Percentiles rank a stretch among this genome's conserved stretches.
These are phyloP conservation scores for Eucalyptus albens DNA, from an alignment of 345 rosid species.

Conservation along the genomic window DNA sequence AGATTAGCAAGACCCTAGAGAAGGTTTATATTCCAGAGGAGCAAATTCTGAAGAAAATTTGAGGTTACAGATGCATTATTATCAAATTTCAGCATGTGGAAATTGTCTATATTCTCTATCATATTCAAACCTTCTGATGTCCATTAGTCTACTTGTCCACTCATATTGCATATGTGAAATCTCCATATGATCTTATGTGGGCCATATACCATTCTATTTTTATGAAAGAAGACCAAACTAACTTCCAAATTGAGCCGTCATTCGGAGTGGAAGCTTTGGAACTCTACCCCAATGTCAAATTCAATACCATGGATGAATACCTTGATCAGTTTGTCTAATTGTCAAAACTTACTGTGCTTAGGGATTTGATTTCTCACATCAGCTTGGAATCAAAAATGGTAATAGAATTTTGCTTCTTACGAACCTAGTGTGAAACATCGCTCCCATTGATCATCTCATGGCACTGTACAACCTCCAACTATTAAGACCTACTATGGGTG, in stretches of 20 bases:
- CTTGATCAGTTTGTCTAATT: neutral
- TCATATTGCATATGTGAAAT: neutral
- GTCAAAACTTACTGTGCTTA: neutral
- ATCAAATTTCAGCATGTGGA: neutral
- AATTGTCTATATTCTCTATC: neutral
- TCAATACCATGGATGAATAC: neutral
- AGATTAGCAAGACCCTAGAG: neutral
- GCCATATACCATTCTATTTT: neutral
- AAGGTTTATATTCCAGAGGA: neutral
- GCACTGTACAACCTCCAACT: neutral
- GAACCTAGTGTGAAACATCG: neutral
- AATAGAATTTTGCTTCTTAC: neutral
- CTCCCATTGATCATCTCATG: neutral
- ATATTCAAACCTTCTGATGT: neutral
- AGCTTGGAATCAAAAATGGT: neutral
- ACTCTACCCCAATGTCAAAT: neutral
- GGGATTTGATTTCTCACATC: neutral
- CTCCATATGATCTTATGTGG: neutral
- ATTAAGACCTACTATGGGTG: neutral
- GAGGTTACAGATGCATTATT: neutral
- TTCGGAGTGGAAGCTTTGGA: neutral
- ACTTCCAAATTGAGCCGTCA: neutral
- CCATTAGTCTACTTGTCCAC: neutral
- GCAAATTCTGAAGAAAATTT: neutral
- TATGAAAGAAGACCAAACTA: neutral